Evolutionary conservation across 495 filamentous ascomycete species (phyloP).

Genomic region (Hyaloscypha hepaticicola): DNA sequence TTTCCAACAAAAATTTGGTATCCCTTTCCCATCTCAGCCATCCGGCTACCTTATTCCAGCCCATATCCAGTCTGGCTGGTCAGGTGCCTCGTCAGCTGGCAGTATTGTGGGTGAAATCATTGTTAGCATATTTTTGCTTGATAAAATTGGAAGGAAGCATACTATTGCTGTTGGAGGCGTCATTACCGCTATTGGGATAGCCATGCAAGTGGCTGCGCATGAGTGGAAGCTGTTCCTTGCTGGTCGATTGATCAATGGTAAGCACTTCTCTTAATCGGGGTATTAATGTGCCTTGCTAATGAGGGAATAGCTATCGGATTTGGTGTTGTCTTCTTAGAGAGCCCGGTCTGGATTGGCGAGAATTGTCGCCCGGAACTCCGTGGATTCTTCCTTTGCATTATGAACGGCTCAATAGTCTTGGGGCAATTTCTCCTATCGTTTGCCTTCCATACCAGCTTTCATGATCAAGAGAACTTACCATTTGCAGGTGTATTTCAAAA

Average conservation of each 20-base stretch:
- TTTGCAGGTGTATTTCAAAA: too few species aligned
- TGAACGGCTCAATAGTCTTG: too few species aligned
- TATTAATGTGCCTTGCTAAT: too few species aligned
- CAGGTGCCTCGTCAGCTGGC: neutral
- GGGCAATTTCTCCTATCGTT: too few species aligned
- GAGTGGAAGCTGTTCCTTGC: neutral
- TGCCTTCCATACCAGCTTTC: too few species aligned
- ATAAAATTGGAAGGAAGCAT: neutral
- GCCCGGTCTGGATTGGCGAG: too few species aligned
- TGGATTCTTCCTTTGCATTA: too few species aligned
- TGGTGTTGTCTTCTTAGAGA: too few species aligned
- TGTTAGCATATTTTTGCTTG: neutral
- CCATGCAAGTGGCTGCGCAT: neutral
- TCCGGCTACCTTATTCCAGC: constrained; percentile 1
- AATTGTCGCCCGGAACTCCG: too few species aligned
- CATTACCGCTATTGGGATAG: neutral
- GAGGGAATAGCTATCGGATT: too few species aligned
- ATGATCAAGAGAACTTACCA: too few species aligned
- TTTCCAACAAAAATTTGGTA: neutral
- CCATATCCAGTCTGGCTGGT: neutral
- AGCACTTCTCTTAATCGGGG: neutral
- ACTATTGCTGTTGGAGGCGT: neutral
- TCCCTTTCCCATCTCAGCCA: neutral
- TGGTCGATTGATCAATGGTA: neutral
- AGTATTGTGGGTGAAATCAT: neutral